phyloP scores from a whole-genome alignment of 2,329 filamentous ascomycete genomes.

The Pseudogymnoascus sp. region DNA sequence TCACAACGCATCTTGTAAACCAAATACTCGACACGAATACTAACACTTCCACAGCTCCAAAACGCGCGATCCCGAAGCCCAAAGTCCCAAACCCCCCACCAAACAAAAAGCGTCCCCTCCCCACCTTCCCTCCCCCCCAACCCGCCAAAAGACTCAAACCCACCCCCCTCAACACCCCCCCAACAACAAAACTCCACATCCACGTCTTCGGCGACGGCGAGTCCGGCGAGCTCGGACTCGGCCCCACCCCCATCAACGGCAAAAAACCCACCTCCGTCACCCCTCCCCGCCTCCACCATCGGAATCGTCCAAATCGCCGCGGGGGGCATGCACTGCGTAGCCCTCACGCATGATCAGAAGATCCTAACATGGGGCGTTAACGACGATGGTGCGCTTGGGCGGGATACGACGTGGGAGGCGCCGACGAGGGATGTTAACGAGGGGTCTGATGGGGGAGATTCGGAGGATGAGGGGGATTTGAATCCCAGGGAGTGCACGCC shows the following conservation, averaged over 20 bases:
- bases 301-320: conserved; percentile 68
- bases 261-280: conserved; percentile 61
- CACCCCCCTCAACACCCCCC: background rate
- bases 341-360: conserved; percentile 70
- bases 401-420: conserved; percentile 62
- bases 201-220: background rate
- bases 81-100: too few species aligned
- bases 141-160: background rate
- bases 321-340: conserved; percentile 75
- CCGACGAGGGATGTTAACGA: conserved; percentile 52
- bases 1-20: background rate
- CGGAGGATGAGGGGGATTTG: too few species aligned
- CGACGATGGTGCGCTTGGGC: conserved; percentile 71
- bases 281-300: conserved; percentile 46
- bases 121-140: background rate
- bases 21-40: background rate
- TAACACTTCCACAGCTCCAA: background rate
- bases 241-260: conserved; percentile 52
- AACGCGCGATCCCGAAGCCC: background rate
- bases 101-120: background rate
- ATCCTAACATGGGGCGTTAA: conserved; percentile 85
- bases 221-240: conserved; percentile 62
- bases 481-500: conserved; percentile 67
- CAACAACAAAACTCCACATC: background rate
- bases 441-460: too few species aligned